Evolutionary conservation across 768 basidiomycete species (phyloP), one percentile per base, ranked within the genome.

Genomic region (Calocera cornea): DNA sequence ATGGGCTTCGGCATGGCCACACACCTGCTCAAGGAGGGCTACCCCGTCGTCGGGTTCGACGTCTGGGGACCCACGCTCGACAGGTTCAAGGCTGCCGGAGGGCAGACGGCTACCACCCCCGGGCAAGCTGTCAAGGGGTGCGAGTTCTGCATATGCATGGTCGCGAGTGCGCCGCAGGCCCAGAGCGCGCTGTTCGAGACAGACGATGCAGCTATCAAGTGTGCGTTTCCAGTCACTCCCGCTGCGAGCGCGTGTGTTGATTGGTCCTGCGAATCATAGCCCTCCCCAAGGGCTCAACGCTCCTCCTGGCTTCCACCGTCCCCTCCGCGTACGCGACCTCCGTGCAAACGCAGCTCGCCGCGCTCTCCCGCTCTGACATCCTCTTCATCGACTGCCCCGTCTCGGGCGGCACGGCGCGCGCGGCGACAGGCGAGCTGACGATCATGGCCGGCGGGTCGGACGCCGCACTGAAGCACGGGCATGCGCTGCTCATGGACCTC

Each of bases 1-100:
- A 60, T 60, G 54, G 54, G 54, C 27, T 60, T 60, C 54, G 54
- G 54, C 31, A 60, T 60, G 54, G 54, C 54, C 10, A 60, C 54
- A 5, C 54, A 60, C 19, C 54, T 60, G 5, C 27, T 60, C 27
- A 29, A 27, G 16, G 8, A 11, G 16, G 54, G 54, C 54, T 33
- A 60, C 54, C 54, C 54, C 31, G 54, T 60, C 7, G 31, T 27
- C 2, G 54, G 54, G 7, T 60, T 60, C 54, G 54, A 60, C 19
- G 54, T 60, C 11, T 60, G 54, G 54, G 27, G 14, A 2, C 54
- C 54, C 10, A 60, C 54, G 5, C 54, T 60, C 14, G 54, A 60
- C 7, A 12, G 54, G 31, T 60, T 60, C 54, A 60, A 60, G 22
- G 54, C 54, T 2, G 54, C 54, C 7, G 54, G 54, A 14, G 54